phyloP scores from a whole-genome alignment of 495 filamentous ascomycete genomes.

The Pyronema omphalodes region DNA sequence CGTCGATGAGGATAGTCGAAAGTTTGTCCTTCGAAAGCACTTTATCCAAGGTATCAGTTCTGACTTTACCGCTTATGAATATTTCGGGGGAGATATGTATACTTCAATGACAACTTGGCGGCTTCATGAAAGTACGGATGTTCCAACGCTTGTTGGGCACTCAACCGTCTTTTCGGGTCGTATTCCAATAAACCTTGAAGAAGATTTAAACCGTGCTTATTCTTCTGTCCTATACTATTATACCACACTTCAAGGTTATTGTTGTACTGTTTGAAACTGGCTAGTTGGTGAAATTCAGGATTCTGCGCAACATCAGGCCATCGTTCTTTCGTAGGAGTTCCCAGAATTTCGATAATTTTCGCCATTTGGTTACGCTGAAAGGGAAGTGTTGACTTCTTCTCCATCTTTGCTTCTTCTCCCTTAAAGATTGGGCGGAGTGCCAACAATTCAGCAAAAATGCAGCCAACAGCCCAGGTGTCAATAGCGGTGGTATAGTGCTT shows the following conservation, averaged over 20 bases:
- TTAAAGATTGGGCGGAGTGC: slow-evolving; percentile 92
- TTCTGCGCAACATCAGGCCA: slow-evolving; percentile 70
- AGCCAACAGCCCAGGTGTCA: slow-evolving; percentile 93
- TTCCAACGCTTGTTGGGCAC: slow-evolving; percentile 64
- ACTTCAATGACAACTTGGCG: slow-evolving; percentile 20
- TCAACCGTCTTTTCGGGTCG: slow-evolving; percentile 74
- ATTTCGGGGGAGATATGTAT: background rate
- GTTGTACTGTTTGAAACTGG: slow-evolving; percentile 28
- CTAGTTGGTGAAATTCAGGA: slow-evolving; percentile 63
- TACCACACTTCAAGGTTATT: slow-evolving; percentile 46
- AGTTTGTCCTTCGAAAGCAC: slow-evolving; percentile 82
- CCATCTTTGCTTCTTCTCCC: slow-evolving; percentile 97
- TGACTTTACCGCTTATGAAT: background rate
- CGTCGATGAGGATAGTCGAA: slow-evolving; percentile 75
- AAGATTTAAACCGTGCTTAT: slow-evolving; percentile 51
- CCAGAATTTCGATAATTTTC: slow-evolving; percentile 92
- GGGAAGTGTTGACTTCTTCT: slow-evolving; percentile 86
- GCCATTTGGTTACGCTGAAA: slow-evolving; percentile 98
- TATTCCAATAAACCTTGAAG: slow-evolving; percentile 72
- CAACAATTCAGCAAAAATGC: slow-evolving; percentile 90
- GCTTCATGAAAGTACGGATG: slow-evolving; percentile 66
- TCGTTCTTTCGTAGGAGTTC: slow-evolving; percentile 67
- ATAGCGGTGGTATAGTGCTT: slow-evolving; percentile 92
- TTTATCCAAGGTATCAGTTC: slow-evolving; percentile 26
- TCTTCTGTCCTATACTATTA: slow-evolving; percentile 26